Conservation (phyloP, 2,329 filamentous ascomycete genomes). For the Verticillium tricorpus region DNA sequence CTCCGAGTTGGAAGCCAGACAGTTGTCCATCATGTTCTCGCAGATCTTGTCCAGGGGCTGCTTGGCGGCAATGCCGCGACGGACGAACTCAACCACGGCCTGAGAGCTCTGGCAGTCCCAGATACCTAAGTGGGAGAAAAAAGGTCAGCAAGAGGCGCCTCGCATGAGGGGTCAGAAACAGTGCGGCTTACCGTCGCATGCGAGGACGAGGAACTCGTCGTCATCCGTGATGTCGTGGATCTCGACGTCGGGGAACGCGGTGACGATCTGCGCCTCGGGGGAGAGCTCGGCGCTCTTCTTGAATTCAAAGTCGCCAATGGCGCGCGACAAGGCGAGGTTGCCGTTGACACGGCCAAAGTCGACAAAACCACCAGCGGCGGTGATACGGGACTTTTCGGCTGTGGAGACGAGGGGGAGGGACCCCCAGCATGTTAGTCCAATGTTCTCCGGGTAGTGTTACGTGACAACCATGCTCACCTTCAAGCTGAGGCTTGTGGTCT, state of each 20-base stretch:
- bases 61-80: slow-evolving; percentile 92
- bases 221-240: slow-evolving; percentile 86
- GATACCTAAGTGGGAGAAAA: slow-evolving; percentile 64
- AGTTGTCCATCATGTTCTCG: slow-evolving; percentile 99
- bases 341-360: slow-evolving; percentile 98
- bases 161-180: not conserved
- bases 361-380: slow-evolving; percentile 92
- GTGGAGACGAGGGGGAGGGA: slow-evolving; percentile 15
- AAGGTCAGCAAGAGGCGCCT: slow-evolving; percentile 4
- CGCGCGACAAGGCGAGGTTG: slow-evolving; percentile 92
- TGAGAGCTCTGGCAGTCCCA: slow-evolving; percentile 99
- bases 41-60: slow-evolving; percentile 93
- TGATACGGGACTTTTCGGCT: slow-evolving; percentile 96
- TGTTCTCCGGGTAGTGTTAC: not conserved
- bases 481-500: slow-evolving; percentile 98
- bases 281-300: slow-evolving; percentile 97
- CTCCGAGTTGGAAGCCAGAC: slow-evolving; percentile 94
- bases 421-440: not conserved
- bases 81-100: slow-evolving; percentile 93
- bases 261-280: slow-evolving; percentile 98
- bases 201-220: slow-evolving; percentile 92
- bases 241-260: slow-evolving; percentile 90
- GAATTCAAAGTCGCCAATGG: slow-evolving; percentile 99
- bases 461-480: slow-evolving; percentile 56
- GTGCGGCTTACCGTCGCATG: slow-evolving; percentile 72